A percentile compares a stretch with the other conserved stretches of the same genome.
Conservation (phyloP, 257 asterid species). For the Petunia axillaris region DNA sequence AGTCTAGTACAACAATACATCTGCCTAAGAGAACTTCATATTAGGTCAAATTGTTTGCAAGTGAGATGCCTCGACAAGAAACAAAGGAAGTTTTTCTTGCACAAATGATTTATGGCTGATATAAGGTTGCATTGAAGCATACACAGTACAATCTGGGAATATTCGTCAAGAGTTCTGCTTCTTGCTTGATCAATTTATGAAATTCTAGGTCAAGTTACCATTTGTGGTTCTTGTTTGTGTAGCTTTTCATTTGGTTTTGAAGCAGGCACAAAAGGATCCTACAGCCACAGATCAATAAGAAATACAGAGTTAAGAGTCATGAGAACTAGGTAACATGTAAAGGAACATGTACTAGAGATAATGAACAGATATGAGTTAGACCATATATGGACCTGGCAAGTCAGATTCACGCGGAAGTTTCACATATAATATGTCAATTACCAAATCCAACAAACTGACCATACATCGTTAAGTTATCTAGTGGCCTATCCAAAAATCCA, state of each 20-base stretch:
- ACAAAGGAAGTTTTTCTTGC: too few relatives aligned
- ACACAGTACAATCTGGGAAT: too few relatives aligned
- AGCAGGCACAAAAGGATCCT: neutral
- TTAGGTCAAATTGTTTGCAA: too few relatives aligned
- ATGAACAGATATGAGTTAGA: neutral
- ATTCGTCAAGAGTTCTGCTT: neutral
- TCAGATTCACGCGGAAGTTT: neutral
- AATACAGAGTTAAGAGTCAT: neutral
- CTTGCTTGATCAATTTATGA: neutral
- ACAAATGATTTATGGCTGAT: too few relatives aligned
- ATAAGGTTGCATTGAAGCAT: too few relatives aligned
- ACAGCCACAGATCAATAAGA: neutral
- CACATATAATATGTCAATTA: too few relatives aligned
- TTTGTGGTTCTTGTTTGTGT: neutral
- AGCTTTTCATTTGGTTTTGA: neutral
- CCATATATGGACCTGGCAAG: conserved; percentile 5
- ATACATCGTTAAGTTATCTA: neutral
- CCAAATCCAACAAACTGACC: conserved; percentile 15
- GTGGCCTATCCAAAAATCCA: conserved; percentile 17
- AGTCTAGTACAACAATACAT: too few relatives aligned
- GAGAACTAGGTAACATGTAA: neutral
- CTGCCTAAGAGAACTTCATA: too few relatives aligned
- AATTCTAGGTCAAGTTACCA: neutral
- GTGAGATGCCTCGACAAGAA: too few relatives aligned
- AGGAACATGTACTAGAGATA: neutral